Base-by-base conservation (phyloP, 495 filamentous ascomycete species). In the Lindgomyces ingoldianus region DNA sequence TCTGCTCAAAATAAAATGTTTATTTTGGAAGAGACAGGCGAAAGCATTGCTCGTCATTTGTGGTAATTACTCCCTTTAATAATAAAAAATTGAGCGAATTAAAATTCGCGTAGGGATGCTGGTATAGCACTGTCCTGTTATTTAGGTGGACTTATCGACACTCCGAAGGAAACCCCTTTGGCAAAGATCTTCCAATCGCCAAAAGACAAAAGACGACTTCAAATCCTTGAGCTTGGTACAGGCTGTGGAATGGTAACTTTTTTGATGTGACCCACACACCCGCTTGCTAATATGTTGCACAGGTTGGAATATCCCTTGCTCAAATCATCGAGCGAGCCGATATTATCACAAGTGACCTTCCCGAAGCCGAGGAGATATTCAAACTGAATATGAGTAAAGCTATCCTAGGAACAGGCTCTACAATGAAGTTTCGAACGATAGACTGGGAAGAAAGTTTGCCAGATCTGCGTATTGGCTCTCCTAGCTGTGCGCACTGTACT, bases 11-110 rank as follows among this genome's bases (percentile, higher is more conserved):
- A 66, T 6, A 56, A 64, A 3, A 67, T 84, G 41, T 69, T 62
- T 52, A 83, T 97, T 21, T 89, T 88, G 79, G 94, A 98, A 70
- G 93, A 98, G 62, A 91, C 91, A 1, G 93, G 93, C 6, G 92
- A 98, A 73, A 96, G 90, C 72, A 96, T 98, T 69, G 93, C 93
- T 16, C 83, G 92, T 16, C 94, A 98, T 75, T 85, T 98, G 48
- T 98, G 94, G 94, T 93, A 86, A 1, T 19, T 39, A 74, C n/a
- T 80, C 16, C 19, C 41, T 24, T 62, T 12, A 8, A 16, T 1
- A 18, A 22, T 58, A 9, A n/a, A 8, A 60, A 22, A 14, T 21
- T 27, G 22, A 12, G 9, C 21, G 2, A 24, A 14, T 60, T 53
- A 36, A 68, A 33, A 21, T 21, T 58, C 4, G 22, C 27, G 27